Evolutionary conservation across 2,329 filamentous ascomycete species (phyloP), one percentile per base, ranked within the genome.

Genomic region (Colletotrichum chrysophilum): DNA sequence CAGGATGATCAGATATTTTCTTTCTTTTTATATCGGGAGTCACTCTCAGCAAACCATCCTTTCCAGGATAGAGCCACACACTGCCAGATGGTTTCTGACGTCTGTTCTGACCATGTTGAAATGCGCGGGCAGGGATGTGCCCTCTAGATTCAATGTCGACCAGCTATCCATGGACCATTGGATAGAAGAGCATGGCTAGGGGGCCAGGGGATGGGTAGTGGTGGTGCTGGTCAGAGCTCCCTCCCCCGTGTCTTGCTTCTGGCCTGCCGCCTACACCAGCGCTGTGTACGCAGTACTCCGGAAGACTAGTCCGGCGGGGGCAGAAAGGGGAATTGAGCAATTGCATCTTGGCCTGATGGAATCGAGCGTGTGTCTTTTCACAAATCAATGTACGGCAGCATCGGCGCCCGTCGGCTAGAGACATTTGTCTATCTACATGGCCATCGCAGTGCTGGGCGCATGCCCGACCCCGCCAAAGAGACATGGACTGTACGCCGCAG

Each of bases 381-480:
- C 5, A 43, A 60, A 24, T 28, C 24, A 60, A 55, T 34, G 24
- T 61, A 28, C 62, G 43, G 26, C 26, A 60, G 26, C 34, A 65
- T 30, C 48, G 34, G 26, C 71, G 32, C 58, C 26, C 16, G 60
- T 66, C 32, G 21, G 24, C 66, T 64, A 30, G 30, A 48, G 24
- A 66, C 62, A 36, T 43, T 26, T 16, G 36, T 32, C n/a, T 28
- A 24, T 21, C 9, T 18, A 52, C 24, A 7, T 36, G 48, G 21
- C 38, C 48, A 30, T 68, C 52, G 24, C 26, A 69, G 32, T 76
- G 48, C 61, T 36, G 30, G 43, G 43, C 52, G 36, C 68, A 62
- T 66, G n/a, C 65, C n/a, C 65, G 60, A 76, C 70, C 74, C 74
- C 60, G 74, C 71, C 74, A 76, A 76, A 74, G 43, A 76, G 70